These are phyloP conservation scores for Agaricus subrufescens DNA, from an alignment of 768 basidiomycete species.

Conservation along the genomic window DNA sequence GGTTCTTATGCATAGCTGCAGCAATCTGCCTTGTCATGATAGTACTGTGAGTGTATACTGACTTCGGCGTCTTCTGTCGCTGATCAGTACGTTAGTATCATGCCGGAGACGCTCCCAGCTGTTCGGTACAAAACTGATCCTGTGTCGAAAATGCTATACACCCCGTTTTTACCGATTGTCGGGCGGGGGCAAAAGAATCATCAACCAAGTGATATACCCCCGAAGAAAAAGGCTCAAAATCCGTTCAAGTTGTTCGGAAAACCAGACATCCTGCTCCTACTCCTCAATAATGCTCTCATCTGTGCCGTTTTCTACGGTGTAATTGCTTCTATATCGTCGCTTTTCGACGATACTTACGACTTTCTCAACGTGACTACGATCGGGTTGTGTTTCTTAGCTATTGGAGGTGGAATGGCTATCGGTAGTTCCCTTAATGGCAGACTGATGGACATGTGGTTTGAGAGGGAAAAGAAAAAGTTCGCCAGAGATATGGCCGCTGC, in stretches of 20 bases:
- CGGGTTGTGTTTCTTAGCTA: constrained; percentile 74
- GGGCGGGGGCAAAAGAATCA: constrained; percentile 20
- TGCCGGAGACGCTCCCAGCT: constrained; percentile 51
- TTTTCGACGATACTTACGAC: constrained; percentile 56
- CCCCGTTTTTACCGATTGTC: constrained; percentile 48
- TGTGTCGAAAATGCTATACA: constrained; percentile 39
- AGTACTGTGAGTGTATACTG: constrained; percentile 31
- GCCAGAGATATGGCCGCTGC: constrained; percentile 11
- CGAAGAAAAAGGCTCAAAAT: constrained; percentile 42
- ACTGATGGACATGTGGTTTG: constrained; percentile 64
- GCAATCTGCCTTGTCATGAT: constrained; percentile 42
- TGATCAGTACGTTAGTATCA: constrained; percentile 30
- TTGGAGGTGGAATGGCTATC: constrained; percentile 66
- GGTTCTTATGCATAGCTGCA: constrained; percentile 52
- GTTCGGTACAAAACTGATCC: constrained; percentile 49
- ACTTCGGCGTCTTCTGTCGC: constrained; percentile 3
- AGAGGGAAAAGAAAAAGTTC: constrained; percentile 28
- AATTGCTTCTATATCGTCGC: constrained; percentile 54
- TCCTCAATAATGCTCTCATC: constrained; percentile 45
- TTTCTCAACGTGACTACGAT: constrained; percentile 56
- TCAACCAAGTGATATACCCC: constrained; percentile 18
- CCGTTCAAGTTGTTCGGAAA: constrained; percentile 52
- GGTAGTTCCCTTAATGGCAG: constrained; percentile 58
- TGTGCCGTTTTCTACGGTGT: constrained; percentile 59
- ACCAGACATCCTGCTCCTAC: constrained; percentile 50